Conservation (phyloP, 2,329 filamentous ascomycete species). For the Cladobotryum mycophilum region DNA sequence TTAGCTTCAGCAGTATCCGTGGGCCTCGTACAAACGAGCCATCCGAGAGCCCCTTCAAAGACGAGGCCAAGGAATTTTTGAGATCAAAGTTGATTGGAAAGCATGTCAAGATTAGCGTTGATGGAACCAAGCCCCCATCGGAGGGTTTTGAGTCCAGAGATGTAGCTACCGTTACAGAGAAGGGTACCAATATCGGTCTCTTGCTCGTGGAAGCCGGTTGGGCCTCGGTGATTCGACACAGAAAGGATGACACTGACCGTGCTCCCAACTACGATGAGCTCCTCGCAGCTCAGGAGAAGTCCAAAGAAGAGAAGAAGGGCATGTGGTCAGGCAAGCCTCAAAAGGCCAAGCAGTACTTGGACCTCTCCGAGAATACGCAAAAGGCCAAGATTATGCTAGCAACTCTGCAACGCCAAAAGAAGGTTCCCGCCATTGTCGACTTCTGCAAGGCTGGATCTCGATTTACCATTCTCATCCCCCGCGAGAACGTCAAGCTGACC, state of each 20-base stretch:
- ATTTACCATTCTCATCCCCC: constrained; percentile 85
- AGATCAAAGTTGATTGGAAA: constrained; percentile 94
- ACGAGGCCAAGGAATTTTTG: constrained; percentile 93
- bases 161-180: constrained; percentile 78
- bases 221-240: constrained; percentile 88
- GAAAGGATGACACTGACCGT: constrained; percentile 88
- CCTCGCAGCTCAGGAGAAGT: constrained; percentile 70
- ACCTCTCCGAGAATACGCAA: constrained; percentile 87
- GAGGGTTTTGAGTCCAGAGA: constrained; percentile 93
- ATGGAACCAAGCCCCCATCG: constrained; percentile 82
- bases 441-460: constrained; percentile 96
- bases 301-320: constrained; percentile 83
- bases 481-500: constrained; percentile 90
- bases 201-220: constrained; percentile 86
- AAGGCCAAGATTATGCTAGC: constrained; percentile 93
- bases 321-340: constrained; percentile 92
- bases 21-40: constrained; percentile 86
- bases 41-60: constrained; percentile 79
- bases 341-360: constrained; percentile 73
- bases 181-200: constrained; percentile 81
- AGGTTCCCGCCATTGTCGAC: constrained; percentile 87
- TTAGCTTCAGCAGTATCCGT: constrained; percentile 87
- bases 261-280: constrained; percentile 92
- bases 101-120: constrained; percentile 81
- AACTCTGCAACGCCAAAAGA: constrained; percentile 82